Conservation (phyloP, 2,329 filamentous ascomycete genomes). For the Clonostachys sp. region DNA sequence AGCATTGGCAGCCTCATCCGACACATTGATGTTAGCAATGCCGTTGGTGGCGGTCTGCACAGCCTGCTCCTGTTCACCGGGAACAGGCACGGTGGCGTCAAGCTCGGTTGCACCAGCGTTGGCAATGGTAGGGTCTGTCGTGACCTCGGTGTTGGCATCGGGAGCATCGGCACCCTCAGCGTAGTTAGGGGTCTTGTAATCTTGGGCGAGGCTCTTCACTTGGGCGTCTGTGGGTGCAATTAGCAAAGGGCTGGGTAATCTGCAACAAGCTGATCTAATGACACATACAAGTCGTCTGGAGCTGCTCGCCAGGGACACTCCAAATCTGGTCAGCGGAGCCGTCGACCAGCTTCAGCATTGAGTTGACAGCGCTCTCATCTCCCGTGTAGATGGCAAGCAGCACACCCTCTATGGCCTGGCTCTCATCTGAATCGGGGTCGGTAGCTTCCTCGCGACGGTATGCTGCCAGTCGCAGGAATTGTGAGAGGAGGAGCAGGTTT, state of each 20-base stretch:
- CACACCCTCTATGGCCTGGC: slow-evolving; percentile 75
- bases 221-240: slow-evolving; percentile 23
- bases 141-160: slow-evolving; percentile 23
- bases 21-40: slow-evolving; percentile 45
- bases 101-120: slow-evolving; percentile 67
- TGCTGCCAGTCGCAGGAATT: slow-evolving; percentile 76
- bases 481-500: slow-evolving; percentile 66
- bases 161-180: slow-evolving; percentile 23
- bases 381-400: slow-evolving; percentile 76
- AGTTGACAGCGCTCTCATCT: slow-evolving; percentile 67
- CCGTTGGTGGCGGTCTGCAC: slow-evolving; percentile 31
- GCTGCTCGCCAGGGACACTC: slow-evolving; percentile 59
- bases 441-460: slow-evolving; percentile 68
- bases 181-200: slow-evolving; percentile 43
- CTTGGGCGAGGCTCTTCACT: slow-evolving; percentile 38
- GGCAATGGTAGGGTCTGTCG: slow-evolving; percentile 62
- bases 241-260: not conserved
- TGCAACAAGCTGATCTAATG: not conserved
- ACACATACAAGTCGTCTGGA: slow-evolving; percentile 68
- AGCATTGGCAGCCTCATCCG: slow-evolving; percentile 50
- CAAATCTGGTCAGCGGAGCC: slow-evolving; percentile 63
- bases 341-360: slow-evolving; percentile 73
- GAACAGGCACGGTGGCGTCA: slow-evolving; percentile 37
- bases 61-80: slow-evolving; percentile 34
- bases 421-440: slow-evolving; percentile 63